Evolutionary conservation across 495 filamentous ascomycete species (phyloP), one percentile per base, ranked within the genome.

Genomic region (Trichoderma gamsii): DNA sequence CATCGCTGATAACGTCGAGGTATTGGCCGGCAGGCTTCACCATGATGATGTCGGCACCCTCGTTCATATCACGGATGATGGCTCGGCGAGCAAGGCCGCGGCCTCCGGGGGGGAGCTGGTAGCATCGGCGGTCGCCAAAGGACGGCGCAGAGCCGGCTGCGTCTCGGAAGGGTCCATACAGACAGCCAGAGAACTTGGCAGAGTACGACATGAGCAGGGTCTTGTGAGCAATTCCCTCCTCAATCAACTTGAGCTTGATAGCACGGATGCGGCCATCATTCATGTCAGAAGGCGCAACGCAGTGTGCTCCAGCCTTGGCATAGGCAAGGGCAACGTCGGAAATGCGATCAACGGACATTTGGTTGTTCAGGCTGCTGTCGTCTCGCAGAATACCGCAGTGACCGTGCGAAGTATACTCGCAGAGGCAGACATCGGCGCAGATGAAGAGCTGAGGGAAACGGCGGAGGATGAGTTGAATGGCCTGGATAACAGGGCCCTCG

Each of bases 21-120:
- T 97, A 98, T 73, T 92, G 92, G 68, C 88, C 88, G 12, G 95
- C 93, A 3, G 95, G 95, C 80, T 99, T 99, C 52, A 99, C 95
- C 96, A 99, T 97, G 73, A 99, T 97, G 70, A 97, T 92, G 76
- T 99, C 95, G 18, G 95, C 95, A 27, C 95, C 95, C 77, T 99
- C 95, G 68, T 82, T 83, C 63, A 98, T 92, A 74, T 99, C 95
- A 69, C 96, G 85, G 49, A 86, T 78, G 68, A 99, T 98, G 18
- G 96, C 96, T 67, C 95, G 88, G 63, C 94, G 88, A 32, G 95
- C 95, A 67, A 99, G 86, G n/a, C 95, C 95, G 25, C 94, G 87
- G 23, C 92, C 95, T 63, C 91, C 92, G 0, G 93, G 92, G 0
- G 95, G 95, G 4, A 99, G 84, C 78, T 99, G 95, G 79, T 99